Evolutionary conservation across 768 basidiomycete species (phyloP), one percentile per base, ranked within the genome.

Genomic region (Tricholoma terreum): DNA sequence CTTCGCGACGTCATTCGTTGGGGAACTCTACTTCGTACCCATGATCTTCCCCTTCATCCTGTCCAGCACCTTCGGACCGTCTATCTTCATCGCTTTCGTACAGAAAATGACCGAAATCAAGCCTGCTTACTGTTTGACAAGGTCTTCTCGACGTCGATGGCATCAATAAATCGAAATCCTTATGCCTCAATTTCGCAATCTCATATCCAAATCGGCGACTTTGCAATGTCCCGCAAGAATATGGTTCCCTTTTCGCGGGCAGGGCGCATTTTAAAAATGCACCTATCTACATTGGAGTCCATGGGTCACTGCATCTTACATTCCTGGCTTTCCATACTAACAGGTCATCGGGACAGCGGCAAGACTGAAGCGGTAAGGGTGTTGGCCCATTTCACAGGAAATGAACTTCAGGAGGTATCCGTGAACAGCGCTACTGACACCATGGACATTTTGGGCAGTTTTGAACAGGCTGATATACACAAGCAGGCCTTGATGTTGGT

Each of bases 1-100:
- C 79, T 99, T 30, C 90, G 96, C 12, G 96, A 99, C 71, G 79
- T 98, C 56, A 83, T 93, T 57, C 84, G 97, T 45, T 97, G 97
- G 95, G 84, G 88, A 33, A 77, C 78, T 0, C 81, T 89, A 36
- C 66, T 85, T 33, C 69, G 69, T 53, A 55, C 69, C 24, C 62
- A 74, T 36, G 50, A 57, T 45, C 59, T 66, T 38, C 57, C 64
- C 45, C 62, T 68, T 27, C 79, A 86, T 66, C 89, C 93, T 3
- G 73, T 75, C 17, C 80, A 86, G 33, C 83, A 85, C 64, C 76
- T 95, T 11, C 79, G 82, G 5, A 81, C 82, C 36, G 74, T 94
- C 42, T 98, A 98, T 72, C 75, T 94, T 34, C 84, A 90, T 59
- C 86, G 97, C 2, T 97, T 99, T 74, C 84, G 97, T 52, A 86